A percentile compares a stretch with the other conserved stretches of the same genome.
phyloP scores from a whole-genome alignment of 176 grass and related monocot species.

The Triticum monococcum region DNA sequence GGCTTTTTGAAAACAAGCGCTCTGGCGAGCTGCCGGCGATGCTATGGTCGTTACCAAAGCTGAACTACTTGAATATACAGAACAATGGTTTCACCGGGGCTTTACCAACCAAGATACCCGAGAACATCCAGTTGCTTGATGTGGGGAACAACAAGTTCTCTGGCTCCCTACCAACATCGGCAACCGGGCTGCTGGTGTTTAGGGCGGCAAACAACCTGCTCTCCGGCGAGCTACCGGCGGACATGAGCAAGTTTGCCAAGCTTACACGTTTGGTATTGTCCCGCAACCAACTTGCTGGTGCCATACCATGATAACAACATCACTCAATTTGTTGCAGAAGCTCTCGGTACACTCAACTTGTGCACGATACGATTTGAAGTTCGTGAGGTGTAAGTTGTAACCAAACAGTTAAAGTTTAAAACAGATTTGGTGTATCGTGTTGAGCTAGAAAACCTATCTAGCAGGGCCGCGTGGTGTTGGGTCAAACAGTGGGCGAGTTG shows the following conservation, averaged over 20 bases:
- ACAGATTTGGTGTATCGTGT: too few relatives aligned
- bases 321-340: neutral
- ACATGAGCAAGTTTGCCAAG: neutral
- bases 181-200: neutral
- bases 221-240: conserved; percentile 13
- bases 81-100: too few relatives aligned
- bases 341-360: too few relatives aligned
- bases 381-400: too few relatives aligned
- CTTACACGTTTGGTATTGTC: neutral
- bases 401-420: too few relatives aligned
- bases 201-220: neutral
- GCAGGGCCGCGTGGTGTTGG: too few relatives aligned
- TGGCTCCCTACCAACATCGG: neutral
- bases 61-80: too few relatives aligned
- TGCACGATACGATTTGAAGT: too few relatives aligned
- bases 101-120: too few relatives aligned
- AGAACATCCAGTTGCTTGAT: too few relatives aligned
- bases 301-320: conserved; percentile 8
- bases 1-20: neutral
- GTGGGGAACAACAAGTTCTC: neutral
- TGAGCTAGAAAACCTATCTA: too few relatives aligned
- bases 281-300: conserved; percentile 20
- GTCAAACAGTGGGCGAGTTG: too few relatives aligned
- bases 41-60: neutral
- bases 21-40: neutral